Evolutionary conservation across 345 rosid genomes (phyloP), one percentile per base, ranked within the genome.

Genomic region (Orychophragmus violaceus): DNA sequence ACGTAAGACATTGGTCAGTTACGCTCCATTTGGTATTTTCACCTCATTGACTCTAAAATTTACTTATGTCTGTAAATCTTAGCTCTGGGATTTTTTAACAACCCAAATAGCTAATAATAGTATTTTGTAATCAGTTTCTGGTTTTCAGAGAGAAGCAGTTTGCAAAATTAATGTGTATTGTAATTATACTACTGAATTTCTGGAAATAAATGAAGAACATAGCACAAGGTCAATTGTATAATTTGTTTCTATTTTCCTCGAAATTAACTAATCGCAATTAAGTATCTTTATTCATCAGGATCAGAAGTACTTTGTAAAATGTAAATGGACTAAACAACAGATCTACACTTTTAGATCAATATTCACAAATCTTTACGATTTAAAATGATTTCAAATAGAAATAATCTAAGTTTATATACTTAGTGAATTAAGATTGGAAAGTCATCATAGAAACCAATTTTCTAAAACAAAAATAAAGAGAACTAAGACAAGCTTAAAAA

Each of bases 81-180:
- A 44, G 69, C 56, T 44, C 17, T 28, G 69, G 69, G 63, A 18
- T 17, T 52, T 70, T 46, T 69, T 41, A 16, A 36, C 19, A 70
- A 52, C 62, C 68, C 74, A 71, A 64, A 25, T 53, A 48, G 70
- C 59, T 54, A 22, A 30, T 30, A 25, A 37, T 59, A 62, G 22
- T 23, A 49, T 22, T 30, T 30, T 51, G 33, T 60, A 60, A 51
- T 60, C 56, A 70, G 63, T 51, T 61, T 36, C 66, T 69, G 23
- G 16, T 49, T 58, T 59, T 59, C 1, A 33, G 32, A 57, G 30
- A 36, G 37, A 59, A 48, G 49, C 41, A 59, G 32, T 23, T 59
- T 5, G 14, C 39, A 69, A 22, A 56, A 13, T 19, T 23, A 39
- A 45, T 45, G n/a, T 45, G 1, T 35, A 59, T 11, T 49, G 30